Evolutionary conservation across 108 stramenopile species (phyloP), one percentile per base, ranked within the genome.

Genomic region (Fragilariopsis cylindrus): DNA sequence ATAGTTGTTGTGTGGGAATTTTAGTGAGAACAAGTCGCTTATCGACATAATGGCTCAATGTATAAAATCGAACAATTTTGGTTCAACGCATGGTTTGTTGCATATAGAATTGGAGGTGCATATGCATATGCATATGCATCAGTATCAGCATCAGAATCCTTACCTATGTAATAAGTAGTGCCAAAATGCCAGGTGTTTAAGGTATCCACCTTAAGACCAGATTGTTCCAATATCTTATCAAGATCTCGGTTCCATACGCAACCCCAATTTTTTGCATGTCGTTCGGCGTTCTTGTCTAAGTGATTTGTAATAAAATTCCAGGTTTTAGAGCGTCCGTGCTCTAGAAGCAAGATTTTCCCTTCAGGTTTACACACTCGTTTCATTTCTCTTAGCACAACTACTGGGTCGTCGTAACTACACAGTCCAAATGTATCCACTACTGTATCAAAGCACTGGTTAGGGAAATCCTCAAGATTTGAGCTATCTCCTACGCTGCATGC

Each of bases 391-490:
- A 98, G 77, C 4, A 91, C 94, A 0, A 60, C 77, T 6, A 89
- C 86, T 7, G 97, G 97, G 77, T 98, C 94, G 52, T 95, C 85
- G 71, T 88, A 91, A 48, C 87, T 88, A 76, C 97, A 98, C 13
- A 98, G 82, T 12, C 97, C 96, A 76, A 98, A 98, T 1, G 97
- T 96, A 81, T 96, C 95, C 6, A 96, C 94, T 12, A 96, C 87
- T 3, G 93, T 93, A 78, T 96, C 96, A 74, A 94, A 96, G 4
- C 67, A 75, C 41, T 85, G 65, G 56, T 92, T 85, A 4, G 84
- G 76, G 75, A 90, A 94, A 9, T 70, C n/a, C 2, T 66, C 47
- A 9, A 74, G 45, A 12, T 89, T 56, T 2, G 73, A 56, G 52
- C 89, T 81, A 72, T 94, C 92, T n/a, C 78, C 91, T 56, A 74